Percentiles rank a stretch among this genome's conserved stretches.
These are phyloP conservation scores for Moniliella sp. DNA, from an alignment of 1,284 basidiomycete species.

Conservation along the genomic window DNA sequence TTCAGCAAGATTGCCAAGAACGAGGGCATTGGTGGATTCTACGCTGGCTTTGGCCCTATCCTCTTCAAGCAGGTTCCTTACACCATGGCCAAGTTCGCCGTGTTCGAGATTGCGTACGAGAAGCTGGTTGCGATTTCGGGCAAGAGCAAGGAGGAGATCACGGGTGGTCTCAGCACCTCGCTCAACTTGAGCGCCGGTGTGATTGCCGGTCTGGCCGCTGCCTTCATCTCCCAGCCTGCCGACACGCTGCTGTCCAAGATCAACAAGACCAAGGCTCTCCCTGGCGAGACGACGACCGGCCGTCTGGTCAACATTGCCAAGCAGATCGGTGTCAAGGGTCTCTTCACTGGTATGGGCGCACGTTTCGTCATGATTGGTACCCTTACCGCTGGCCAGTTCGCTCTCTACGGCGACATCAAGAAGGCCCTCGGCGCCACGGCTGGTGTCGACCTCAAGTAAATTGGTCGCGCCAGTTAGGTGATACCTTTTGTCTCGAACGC, in stretches of 20 bases:
- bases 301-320: constrained; percentile 37
- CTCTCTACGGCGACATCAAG: too few relatives aligned
- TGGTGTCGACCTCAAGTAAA: too few relatives aligned
- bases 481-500: too few relatives aligned
- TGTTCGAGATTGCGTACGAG: constrained; percentile 18
- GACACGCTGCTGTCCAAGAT: constrained; percentile 39
- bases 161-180: constrained; percentile 20
- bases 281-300: constrained; percentile 39
- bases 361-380: constrained; percentile 34
- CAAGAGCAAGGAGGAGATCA: constrained; percentile 38
- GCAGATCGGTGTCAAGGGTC: constrained; percentile 39
- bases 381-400: constrained; percentile 39
- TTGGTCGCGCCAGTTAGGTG: too few relatives aligned
- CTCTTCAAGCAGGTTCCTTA: constrained; percentile 33
- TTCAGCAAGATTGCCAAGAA: constrained; percentile 26
- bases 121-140: constrained; percentile 37
- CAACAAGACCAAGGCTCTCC: constrained; percentile 43
- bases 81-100: constrained; percentile 40
- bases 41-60: constrained; percentile 37
- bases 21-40: constrained; percentile 32
- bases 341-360: constrained; percentile 39
- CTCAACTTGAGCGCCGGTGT: constrained; percentile 33
- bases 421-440: too few relatives aligned
- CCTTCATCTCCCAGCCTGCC: constrained; percentile 32
- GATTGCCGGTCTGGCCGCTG: constrained; percentile 32